phyloP scores from a whole-genome alignment of 352 stramenopile genomes.

The Phytophthora citricola region DNA sequence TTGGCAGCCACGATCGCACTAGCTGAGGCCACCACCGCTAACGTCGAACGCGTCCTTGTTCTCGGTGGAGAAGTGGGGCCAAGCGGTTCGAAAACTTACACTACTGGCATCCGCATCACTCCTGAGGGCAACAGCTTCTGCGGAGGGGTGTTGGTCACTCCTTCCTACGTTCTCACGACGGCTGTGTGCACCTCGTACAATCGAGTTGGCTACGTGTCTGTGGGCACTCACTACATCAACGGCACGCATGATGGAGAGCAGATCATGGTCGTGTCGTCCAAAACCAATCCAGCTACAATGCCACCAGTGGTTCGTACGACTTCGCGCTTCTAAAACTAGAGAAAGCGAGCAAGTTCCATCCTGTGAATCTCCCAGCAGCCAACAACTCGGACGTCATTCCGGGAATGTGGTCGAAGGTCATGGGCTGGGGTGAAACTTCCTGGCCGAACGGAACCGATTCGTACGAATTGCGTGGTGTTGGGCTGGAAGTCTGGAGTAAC shows the following conservation, averaged over 20 bases:
- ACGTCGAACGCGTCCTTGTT: neutral
- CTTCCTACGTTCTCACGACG: conserved; percentile 27
- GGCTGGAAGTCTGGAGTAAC: too few relatives aligned
- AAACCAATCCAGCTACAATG: conserved; percentile 36
- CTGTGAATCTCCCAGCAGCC: conserved; percentile 20
- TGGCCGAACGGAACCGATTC: too few relatives aligned
- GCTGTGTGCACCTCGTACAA: conserved; percentile 37
- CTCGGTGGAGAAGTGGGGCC: conserved; percentile 28
- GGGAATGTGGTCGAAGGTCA: conserved; percentile 35
- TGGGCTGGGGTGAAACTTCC: conserved; percentile 39
- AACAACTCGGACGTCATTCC: conserved; percentile 32
- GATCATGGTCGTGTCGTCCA: conserved; percentile 44
- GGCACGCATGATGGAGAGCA: conserved; percentile 47
- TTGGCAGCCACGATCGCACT: neutral
- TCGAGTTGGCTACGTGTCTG: neutral
- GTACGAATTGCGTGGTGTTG: too few relatives aligned
- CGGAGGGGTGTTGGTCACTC: conserved; percentile 39
- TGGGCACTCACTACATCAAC: conserved; percentile 57
- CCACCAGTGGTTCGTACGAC: conserved; percentile 30
- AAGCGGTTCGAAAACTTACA: conserved; percentile 39
- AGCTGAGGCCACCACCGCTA: neutral
- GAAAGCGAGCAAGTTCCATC: conserved; percentile 31
- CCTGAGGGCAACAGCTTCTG: conserved; percentile 15
- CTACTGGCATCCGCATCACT: conserved; percentile 5
- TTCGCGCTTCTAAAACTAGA: conserved; percentile 52